phyloP scores from a whole-genome alignment of 1,139 yeast species.

The Yamadazyma sp. region DNA sequence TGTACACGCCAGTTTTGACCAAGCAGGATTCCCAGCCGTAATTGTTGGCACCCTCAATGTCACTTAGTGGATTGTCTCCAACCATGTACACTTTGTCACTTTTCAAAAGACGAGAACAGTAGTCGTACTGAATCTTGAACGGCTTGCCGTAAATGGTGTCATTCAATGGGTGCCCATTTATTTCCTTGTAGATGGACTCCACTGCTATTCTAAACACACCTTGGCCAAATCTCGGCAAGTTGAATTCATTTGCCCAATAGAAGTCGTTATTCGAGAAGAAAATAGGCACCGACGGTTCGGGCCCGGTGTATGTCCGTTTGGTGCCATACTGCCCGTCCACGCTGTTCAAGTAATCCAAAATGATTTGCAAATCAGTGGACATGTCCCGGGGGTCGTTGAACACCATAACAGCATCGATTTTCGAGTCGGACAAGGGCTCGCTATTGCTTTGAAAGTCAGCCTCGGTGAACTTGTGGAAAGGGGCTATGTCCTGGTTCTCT shows the following conservation, averaged over 20 bases:
- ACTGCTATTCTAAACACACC: constrained; percentile 78
- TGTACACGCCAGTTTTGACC: constrained; percentile 84
- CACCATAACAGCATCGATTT: constrained; percentile 77
- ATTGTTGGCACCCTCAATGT: constrained; percentile 82
- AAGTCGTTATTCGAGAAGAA: constrained; percentile 86
- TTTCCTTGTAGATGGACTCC: constrained; percentile 60
- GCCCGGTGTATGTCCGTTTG: constrained; percentile 27
- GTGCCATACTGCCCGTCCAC: constrained; percentile 69
- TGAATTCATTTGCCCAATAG: constrained; percentile 86
- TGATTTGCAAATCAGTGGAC: constrained; percentile 82
- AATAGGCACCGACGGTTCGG: constrained; percentile 70
- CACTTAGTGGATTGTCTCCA: constrained; percentile 94
- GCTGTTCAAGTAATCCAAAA: constrained; percentile 70
- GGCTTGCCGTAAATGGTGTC: constrained; percentile 84
- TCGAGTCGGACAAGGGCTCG: constrained; percentile 28
- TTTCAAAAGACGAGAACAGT: constrained; percentile 55
- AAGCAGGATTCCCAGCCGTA: constrained; percentile 88
- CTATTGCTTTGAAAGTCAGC: constrained; percentile 52
- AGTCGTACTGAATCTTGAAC: constrained; percentile 74
- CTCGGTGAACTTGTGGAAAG: constrained; percentile 59
- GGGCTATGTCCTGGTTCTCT: constrained; percentile 62
- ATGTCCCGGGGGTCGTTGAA: constrained; percentile 92
- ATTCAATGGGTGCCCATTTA: constrained; percentile 46
- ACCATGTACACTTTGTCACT: constrained; percentile 73
- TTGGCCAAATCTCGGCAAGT: constrained; percentile 83